Percentiles rank a stretch among this genome's conserved stretches.
These are phyloP conservation scores for Biscogniauxia sp. DNA, from an alignment of 2,329 filamentous ascomycete species.

Conservation along the genomic window DNA sequence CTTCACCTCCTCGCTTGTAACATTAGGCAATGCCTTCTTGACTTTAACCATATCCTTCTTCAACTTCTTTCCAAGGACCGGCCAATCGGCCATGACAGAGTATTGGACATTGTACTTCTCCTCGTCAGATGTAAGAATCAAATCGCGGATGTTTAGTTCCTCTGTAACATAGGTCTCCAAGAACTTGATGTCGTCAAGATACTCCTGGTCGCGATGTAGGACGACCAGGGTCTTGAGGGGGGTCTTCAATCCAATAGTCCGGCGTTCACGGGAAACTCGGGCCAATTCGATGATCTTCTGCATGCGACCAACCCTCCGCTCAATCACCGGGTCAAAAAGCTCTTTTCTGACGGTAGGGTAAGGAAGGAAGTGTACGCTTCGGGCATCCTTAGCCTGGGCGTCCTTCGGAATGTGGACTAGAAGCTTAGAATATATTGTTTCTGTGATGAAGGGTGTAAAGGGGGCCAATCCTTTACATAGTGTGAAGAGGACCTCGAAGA, in stretches of 20 bases:
- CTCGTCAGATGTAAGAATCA: slow-evolving; percentile 83
- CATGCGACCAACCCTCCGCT: slow-evolving; percentile 86
- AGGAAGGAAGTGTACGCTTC: slow-evolving; percentile 87
- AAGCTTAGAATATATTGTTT: slow-evolving; percentile 87
- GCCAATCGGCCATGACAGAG: slow-evolving; percentile 87
- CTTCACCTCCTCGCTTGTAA: slow-evolving; percentile 80
- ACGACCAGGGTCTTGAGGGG: slow-evolving; percentile 87
- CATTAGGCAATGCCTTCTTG: slow-evolving; percentile 79
- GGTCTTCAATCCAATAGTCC: slow-evolving; percentile 82
- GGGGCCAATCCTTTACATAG: slow-evolving; percentile 74
- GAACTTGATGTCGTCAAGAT: slow-evolving; percentile 81
- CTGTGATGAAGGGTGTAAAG: slow-evolving; percentile 93
- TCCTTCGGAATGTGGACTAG: slow-evolving; percentile 76
- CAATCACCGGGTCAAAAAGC: slow-evolving; percentile 81
- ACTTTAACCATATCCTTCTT: slow-evolving; percentile 92
- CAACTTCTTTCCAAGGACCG: slow-evolving; percentile 91
- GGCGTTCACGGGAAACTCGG: slow-evolving; percentile 80
- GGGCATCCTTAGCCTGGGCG: slow-evolving; percentile 66
- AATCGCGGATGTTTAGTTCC: slow-evolving; percentile 85
- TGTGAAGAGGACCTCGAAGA: slow-evolving; percentile 92
- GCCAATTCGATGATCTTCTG: slow-evolving; percentile 92
- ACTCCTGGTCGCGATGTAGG: slow-evolving; percentile 78
- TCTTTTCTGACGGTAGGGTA: slow-evolving; percentile 89
- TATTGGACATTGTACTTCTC: slow-evolving; percentile 90
- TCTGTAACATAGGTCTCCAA: slow-evolving; percentile 86